Percentiles rank a stretch among this genome's conserved stretches.
These are phyloP conservation scores for Cephalotrichum gorgonifer DNA, from an alignment of 2,329 filamentous ascomycete genomes.

Conservation along the genomic window DNA sequence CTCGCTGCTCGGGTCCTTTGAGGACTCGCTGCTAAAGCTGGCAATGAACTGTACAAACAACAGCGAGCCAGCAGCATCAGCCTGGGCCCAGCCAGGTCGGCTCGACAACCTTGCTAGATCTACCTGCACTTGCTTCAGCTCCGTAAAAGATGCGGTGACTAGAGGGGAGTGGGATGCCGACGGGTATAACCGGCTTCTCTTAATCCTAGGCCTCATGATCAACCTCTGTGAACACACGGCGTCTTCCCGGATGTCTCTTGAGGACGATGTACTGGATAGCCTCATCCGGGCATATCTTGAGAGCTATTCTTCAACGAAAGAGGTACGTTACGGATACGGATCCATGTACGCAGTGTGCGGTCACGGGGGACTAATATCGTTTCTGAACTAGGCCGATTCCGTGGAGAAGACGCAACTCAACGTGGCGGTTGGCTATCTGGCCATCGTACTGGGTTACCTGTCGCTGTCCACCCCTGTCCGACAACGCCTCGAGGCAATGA, in stretches of 20 bases:
- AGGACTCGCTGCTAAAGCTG: constrained; percentile 51
- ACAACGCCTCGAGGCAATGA: constrained; percentile 28
- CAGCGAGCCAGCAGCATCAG: constrained; percentile 55
- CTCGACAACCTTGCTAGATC: constrained; percentile 35
- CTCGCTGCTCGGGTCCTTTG: constrained; percentile 26
- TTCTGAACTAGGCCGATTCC: constrained; percentile 48
- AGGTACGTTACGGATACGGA: constrained; percentile 41
- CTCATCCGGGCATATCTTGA: constrained; percentile 59
- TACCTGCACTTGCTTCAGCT: constrained; percentile 40
- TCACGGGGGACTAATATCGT: background rate
- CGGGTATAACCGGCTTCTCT: constrained; percentile 59
- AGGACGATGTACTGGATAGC: constrained; percentile 36
- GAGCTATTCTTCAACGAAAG: constrained; percentile 52
- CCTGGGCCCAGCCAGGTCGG: constrained; percentile 54
- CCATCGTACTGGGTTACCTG: constrained; percentile 74
- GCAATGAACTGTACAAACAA: constrained; percentile 83
- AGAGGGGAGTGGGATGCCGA: constrained; percentile 37
- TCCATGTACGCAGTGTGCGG: background rate
- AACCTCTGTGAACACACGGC: constrained; percentile 76
- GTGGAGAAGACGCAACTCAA: constrained; percentile 68
- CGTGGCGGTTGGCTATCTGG: constrained; percentile 78
- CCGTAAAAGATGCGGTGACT: constrained; percentile 35
- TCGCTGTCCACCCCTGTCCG: constrained; percentile 45
- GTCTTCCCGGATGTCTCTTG: constrained; percentile 35
- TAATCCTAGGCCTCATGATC: constrained; percentile 74